Evolutionary conservation across 768 basidiomycete species (phyloP).

Genomic region (Mycena latifolia): DNA sequence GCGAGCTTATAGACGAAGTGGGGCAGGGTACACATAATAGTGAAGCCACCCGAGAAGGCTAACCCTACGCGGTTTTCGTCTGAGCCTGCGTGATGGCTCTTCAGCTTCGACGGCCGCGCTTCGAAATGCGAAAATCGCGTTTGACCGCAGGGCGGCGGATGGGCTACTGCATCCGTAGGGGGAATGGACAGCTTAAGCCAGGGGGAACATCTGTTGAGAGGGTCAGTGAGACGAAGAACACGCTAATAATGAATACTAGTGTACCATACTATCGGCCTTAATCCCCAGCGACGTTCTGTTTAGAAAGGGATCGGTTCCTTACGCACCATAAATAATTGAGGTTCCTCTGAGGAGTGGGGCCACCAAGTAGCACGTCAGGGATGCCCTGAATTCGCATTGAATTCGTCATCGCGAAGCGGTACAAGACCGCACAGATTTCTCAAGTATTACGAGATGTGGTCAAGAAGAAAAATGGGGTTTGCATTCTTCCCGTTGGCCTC

Average conservation of each 20-base stretch:
- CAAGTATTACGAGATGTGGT: too few relatives aligned
- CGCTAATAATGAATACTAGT: background rate
- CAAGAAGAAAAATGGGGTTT: background rate
- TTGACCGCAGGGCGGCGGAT: background rate
- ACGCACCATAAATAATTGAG: conserved; percentile 4
- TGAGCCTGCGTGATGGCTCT: conserved; percentile 19
- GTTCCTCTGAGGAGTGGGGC: conserved; percentile 6
- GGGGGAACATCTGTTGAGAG: background rate
- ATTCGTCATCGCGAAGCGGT: too few relatives aligned
- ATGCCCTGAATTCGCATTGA: background rate
- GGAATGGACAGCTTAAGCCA: background rate
- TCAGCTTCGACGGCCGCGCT: background rate
- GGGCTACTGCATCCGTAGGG: background rate
- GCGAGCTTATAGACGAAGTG: conserved; percentile 33
- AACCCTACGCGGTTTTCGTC: conserved; percentile 21
- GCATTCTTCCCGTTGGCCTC: background rate
- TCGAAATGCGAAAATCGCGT: conserved; percentile 5
- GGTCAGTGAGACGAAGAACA: background rate
- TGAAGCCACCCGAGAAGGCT: conserved; percentile 31
- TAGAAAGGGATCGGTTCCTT: conserved; percentile 8
- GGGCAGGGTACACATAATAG: conserved; percentile 32
- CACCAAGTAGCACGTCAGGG: conserved; percentile 1
- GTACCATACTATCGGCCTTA: background rate
- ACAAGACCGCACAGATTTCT: too few relatives aligned
- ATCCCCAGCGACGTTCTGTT: background rate